Percentiles rank a stretch among this genome's conserved stretches.
phyloP scores from a whole-genome alignment of 768 basidiomycete genomes.

The Boletus reticuloceps region DNA sequence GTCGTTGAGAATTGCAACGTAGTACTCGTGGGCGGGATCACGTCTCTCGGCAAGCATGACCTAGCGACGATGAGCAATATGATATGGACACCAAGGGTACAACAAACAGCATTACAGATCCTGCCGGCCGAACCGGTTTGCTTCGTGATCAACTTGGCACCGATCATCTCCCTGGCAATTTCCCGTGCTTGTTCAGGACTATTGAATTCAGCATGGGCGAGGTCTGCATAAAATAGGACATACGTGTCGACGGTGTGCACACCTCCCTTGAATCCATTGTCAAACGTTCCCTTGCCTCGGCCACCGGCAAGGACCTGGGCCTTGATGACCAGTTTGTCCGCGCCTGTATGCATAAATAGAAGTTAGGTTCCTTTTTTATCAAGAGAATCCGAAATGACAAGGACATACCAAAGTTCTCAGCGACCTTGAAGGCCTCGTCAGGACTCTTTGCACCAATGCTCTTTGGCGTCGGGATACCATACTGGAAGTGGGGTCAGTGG shows the following conservation, averaged over 20 bases:
- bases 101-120: conserved; percentile 87
- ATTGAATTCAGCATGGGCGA: conserved; percentile 6
- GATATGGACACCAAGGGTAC: not conserved
- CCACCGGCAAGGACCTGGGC: conserved; percentile 99
- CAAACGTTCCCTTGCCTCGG: conserved; percentile 95
- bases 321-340: conserved; percentile 88
- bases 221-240: conserved; percentile 2
- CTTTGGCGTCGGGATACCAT: conserved; percentile 94
- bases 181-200: conserved; percentile 89
- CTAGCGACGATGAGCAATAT: conserved; percentile 39
- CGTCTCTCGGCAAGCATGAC: conserved; percentile 98
- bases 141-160: conserved; percentile 94
- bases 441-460: conserved; percentile 84
- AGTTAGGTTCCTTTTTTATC: not conserved
- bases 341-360: conserved; percentile 43
- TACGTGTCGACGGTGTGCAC: conserved; percentile 93
- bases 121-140: conserved; percentile 94
- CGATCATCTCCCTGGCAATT: conserved; percentile 89
- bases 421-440: conserved; percentile 86
- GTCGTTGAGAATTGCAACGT: conserved; percentile 95
- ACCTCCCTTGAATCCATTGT: conserved; percentile 95
- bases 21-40: conserved; percentile 94
- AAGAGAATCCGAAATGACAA: not conserved
- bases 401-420: conserved; percentile 78
- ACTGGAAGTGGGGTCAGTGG: conserved; percentile 47